Percentiles rank a stretch among this genome's conserved stretches.
Evolutionary conservation across 257 asterid species (phyloP).

Genomic region (Galeopsis tetrahit): DNA sequence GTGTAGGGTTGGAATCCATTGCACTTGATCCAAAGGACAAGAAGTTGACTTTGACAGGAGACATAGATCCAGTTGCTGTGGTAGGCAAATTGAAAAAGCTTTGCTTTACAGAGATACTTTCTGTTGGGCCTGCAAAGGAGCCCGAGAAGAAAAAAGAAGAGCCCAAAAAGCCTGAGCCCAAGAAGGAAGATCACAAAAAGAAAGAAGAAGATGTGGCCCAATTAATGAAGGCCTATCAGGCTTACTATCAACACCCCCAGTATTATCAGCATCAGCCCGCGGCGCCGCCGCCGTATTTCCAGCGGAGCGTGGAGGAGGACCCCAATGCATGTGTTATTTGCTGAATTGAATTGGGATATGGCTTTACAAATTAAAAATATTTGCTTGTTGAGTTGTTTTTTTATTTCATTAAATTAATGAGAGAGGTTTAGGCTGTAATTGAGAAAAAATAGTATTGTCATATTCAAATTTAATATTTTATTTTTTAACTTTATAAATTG

Average conservation of each 20-base stretch:
- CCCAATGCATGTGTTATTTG: slow-evolving; percentile 59
- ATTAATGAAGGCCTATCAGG: slow-evolving; percentile 42
- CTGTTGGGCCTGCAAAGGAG: slow-evolving; percentile 83
- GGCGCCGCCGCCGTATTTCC: slow-evolving; percentile 46
- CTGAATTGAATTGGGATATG: slow-evolving; percentile 26
- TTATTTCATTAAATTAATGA: not conserved
- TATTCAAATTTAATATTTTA: no score
- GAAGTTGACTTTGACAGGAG: slow-evolving; percentile 63
- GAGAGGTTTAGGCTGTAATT: not conserved
- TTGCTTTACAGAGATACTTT: slow-evolving; percentile 59
- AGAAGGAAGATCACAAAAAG: slow-evolving; percentile 47
- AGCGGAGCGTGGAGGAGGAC: slow-evolving; percentile 55
- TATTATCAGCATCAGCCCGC: slow-evolving; percentile 38
- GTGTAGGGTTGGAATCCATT: slow-evolving; percentile 63
- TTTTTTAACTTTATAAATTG: no score
- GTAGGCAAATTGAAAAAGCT: slow-evolving; percentile 65
- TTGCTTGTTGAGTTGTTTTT: not conserved
- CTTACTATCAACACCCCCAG: slow-evolving; percentile 43
- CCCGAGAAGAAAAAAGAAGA: slow-evolving; percentile 71
- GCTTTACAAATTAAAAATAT: not conserved
- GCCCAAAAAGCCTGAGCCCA: slow-evolving; percentile 52
- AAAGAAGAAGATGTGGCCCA: slow-evolving; percentile 44
- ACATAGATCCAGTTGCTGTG: slow-evolving; percentile 60
- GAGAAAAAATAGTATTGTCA: no score
- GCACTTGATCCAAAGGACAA: slow-evolving; percentile 62